These are phyloP conservation scores for Candida coquimbonensis DNA, from an alignment of 805 yeast genomes.

Conservation along the genomic window DNA sequence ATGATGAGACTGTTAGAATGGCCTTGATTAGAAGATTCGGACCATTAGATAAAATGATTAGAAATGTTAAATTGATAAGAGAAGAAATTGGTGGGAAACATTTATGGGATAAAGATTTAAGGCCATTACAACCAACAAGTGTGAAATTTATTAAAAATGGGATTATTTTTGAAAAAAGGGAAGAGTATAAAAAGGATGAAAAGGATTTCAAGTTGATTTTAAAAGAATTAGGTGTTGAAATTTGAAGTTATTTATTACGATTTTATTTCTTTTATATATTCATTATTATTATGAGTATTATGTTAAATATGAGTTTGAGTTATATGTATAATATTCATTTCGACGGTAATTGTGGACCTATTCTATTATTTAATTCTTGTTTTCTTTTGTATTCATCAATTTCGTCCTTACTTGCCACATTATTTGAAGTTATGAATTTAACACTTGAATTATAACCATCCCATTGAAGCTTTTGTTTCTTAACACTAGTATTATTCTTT, in stretches of 20 bases:
- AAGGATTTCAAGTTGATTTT: neutral
- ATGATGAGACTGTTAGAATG: neutral
- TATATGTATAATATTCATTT: neutral
- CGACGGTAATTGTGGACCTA: constrained; percentile 2
- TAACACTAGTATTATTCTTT: neutral
- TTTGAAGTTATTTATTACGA: neutral
- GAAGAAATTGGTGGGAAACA: constrained; percentile 5
- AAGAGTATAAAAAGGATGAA: neutral
- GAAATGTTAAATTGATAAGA: neutral
- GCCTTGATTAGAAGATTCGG: constrained; percentile 5
- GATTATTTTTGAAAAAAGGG: neutral
- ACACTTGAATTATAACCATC: constrained; percentile 27
- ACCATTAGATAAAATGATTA: neutral
- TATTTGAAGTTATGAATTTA: constrained; percentile 16
- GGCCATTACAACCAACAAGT: neutral
- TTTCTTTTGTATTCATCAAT: constrained; percentile 20
- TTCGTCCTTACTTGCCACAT: constrained; percentile 17
- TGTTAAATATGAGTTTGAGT: too few species aligned
- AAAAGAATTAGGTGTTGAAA: neutral
- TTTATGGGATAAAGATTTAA: constrained; percentile 4
- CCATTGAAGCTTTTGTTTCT: constrained; percentile 27
- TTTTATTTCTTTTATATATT: too few species aligned
- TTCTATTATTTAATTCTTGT: constrained; percentile 1
- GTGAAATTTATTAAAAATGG: neutral
- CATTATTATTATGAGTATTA: too few species aligned